Base-by-base conservation (phyloP, 257 asterid species). In the Penstemon davidsonii region DNA sequence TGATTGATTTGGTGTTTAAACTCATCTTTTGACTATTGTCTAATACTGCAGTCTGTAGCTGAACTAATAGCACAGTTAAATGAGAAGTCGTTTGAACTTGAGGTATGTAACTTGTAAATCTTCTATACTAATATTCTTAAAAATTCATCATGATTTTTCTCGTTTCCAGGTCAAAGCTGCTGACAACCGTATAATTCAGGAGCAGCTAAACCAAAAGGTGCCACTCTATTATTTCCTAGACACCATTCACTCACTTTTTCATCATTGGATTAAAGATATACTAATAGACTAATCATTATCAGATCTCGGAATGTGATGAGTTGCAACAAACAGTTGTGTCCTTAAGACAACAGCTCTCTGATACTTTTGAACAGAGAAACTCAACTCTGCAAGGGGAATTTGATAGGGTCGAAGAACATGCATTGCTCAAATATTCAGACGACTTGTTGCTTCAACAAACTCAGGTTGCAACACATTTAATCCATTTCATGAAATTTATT, bases 71-170 rank as follows among this genome's bases (percentile, higher is more conserved):
- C 81, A 40, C 98, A 89, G 77, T 78, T 94, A 75, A 83, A 91
- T 80, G 96, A 91, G 88, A 91, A 91, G 79, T 83, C 98, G 58
- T 85, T 94, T 82, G 99, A 94, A 77, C 99, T 94, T 76, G 99
- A 91, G 99, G 99, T 91, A 86, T 45, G 62, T 66, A 62, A 64
- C 62, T 76, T 58, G 50, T 64, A 59, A 72, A 33, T 71, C 62
- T 60, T 69, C 13, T 10, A 55, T 39, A 47, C 52, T 60, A 41
- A 25, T 64, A 6, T 47, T 68, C 49, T 47, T 46, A 38, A 55
- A 58, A 60, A 4, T 33, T 65, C 62, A 69, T 57, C 67, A 68
- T 46, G 53, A 2, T 12, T 37, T 55, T 70, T 78, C 44, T 46
- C 76, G 8, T 79, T 84, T 71, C 69, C 82, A 94, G 99, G 99